phyloP scores from a whole-genome alignment of 2,329 filamentous ascomycete genomes.

The Diaporthe citri region DNA sequence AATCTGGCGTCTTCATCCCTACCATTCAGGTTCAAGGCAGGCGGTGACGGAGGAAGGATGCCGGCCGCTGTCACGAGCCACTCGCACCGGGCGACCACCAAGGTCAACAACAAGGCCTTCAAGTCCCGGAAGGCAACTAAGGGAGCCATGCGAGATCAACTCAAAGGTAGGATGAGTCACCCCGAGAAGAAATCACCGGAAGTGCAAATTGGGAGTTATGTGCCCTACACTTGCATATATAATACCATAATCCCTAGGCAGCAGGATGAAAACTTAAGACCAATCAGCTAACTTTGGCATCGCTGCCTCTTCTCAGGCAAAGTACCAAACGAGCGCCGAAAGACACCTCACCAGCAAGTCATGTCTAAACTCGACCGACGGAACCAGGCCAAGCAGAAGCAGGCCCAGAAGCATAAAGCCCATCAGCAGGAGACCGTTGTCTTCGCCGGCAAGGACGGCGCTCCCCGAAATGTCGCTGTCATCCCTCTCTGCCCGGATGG shows the following conservation, averaged over 20 bases:
- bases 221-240: conserved; percentile 14
- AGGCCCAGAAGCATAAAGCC: conserved; percentile 85
- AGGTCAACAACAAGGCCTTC: conserved; percentile 88
- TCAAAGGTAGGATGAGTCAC: conserved; percentile 74
- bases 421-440: conserved; percentile 83
- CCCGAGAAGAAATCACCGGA: not conserved
- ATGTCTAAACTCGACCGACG: conserved; percentile 97
- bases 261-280: not conserved
- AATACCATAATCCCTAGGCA: not conserved
- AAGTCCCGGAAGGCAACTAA: conserved; percentile 94
- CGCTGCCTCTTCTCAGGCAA: conserved; percentile 70
- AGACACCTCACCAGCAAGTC: conserved; percentile 94
- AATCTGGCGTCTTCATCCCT: conserved; percentile 72
- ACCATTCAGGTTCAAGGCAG: conserved; percentile 91
- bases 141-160: conserved; percentile 83
- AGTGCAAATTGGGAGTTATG: not conserved
- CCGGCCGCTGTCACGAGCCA: conserved; percentile 77
- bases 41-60: conserved; percentile 77
- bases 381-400: conserved; percentile 94
- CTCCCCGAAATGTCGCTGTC: conserved; percentile 88
- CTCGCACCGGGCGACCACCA: conserved; percentile 94
- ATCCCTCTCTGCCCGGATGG: conserved; percentile 84
- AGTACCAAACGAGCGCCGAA: conserved; percentile 81
- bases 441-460: conserved; percentile 88
- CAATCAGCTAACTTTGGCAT: not conserved